Evolutionary conservation across 2,329 filamentous ascomycete species (phyloP).

Genomic region (Aspergillus quadricinctus): DNA sequence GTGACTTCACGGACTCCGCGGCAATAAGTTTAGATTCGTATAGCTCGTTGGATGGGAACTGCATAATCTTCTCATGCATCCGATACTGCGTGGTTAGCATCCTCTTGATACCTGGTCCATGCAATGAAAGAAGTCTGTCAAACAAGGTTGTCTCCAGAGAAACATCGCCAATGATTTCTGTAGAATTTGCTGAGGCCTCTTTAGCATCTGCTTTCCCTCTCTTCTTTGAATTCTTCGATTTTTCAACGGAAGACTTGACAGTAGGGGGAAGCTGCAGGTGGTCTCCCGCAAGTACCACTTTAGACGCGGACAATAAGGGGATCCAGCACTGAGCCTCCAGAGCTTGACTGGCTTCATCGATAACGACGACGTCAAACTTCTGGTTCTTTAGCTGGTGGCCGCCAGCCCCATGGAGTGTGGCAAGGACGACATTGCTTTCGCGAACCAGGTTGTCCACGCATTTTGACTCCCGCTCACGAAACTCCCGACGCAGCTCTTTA

Average conservation of each 20-base stretch:
- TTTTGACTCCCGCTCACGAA: constrained; percentile 73
- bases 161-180: constrained; percentile 45
- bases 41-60: constrained; percentile 82
- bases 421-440: constrained; percentile 80
- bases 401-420: constrained; percentile 88
- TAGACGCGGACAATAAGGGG: constrained; percentile 70
- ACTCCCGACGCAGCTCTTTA: constrained; percentile 82
- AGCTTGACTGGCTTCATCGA: constrained; percentile 94
- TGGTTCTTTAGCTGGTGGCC: constrained; percentile 75
- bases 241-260: constrained; percentile 67
- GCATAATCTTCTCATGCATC: constrained; percentile 96
- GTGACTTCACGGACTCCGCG: constrained; percentile 69
- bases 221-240: constrained; percentile 47
- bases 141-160: constrained; percentile 88
- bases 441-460: constrained; percentile 73
- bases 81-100: constrained; percentile 98
- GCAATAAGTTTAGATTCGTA: constrained; percentile 81
- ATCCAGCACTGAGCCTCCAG: constrained; percentile 98
- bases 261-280: constrained; percentile 92
- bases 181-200: constrained; percentile 34
- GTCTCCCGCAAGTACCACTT: constrained; percentile 88
- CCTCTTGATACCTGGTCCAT: constrained; percentile 79
- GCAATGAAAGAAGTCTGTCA: constrained; percentile 75
- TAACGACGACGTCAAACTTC: constrained; percentile 86
- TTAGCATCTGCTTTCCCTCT: constrained; percentile 26